Conservation (phyloP, 2,329 filamentous ascomycete species). For the Hymenoscyphus repandus region DNA sequence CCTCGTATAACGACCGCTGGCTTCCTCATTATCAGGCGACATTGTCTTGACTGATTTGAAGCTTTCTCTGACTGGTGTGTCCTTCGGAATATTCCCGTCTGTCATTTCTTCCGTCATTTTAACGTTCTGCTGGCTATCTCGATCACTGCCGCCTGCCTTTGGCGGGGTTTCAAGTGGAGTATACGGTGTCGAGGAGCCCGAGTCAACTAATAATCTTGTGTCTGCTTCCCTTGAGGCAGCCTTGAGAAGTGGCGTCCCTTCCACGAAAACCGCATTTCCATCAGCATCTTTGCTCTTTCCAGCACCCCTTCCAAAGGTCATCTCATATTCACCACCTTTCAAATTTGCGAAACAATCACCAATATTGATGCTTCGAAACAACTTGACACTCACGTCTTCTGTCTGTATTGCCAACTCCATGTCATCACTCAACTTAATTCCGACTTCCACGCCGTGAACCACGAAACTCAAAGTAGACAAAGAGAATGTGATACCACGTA, state of each 20-base stretch:
- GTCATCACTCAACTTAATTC: conserved; percentile 46
- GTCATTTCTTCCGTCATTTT: conserved; percentile 34
- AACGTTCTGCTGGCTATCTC: not conserved
- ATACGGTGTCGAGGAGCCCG: not conserved
- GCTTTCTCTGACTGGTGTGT: conserved; percentile 33
- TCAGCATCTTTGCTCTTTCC: conserved; percentile 33
- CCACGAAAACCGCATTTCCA: conserved; percentile 37
- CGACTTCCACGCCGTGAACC: conserved; percentile 48
- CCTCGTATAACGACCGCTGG: conserved; percentile 37
- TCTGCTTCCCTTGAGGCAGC: conserved; percentile 35
- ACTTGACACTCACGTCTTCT: conserved; percentile 41
- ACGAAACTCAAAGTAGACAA: conserved; percentile 44
- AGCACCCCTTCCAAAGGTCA: conserved; percentile 40
- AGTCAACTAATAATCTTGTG: conserved; percentile 7
- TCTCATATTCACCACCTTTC: conserved; percentile 46
- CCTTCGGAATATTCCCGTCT: conserved; percentile 33
- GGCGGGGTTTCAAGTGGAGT: not conserved
- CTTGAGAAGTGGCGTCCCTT: conserved; percentile 40
- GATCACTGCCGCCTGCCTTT: not conserved
- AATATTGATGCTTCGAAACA: conserved; percentile 46
- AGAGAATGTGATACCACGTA: conserved; percentile 47
- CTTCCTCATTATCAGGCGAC: conserved; percentile 40
- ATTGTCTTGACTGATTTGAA: conserved; percentile 38
- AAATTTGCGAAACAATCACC: conserved; percentile 49
- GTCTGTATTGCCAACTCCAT: conserved; percentile 47